Base-by-base conservation (phyloP, 78 protist genomes). In the Dictyostelium capitatum region DNA sequence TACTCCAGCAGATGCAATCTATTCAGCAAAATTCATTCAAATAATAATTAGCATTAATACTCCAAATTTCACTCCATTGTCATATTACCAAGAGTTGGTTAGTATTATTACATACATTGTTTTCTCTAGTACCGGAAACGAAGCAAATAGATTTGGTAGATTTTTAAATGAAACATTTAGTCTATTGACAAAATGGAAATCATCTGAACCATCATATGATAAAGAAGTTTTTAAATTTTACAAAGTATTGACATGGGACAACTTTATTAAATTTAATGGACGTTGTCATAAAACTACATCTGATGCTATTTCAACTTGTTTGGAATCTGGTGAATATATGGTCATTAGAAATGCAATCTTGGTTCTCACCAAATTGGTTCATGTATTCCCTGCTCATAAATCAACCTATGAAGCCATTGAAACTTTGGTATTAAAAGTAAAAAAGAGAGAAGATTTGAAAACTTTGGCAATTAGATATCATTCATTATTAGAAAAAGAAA, bases 141-240 rank as follows among this genome's bases (percentile, higher is more conserved):
- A 90, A 43, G 89, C 95, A 2, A 78, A 51, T 57, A 50, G 95
- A 70, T 90, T 79, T 43, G 95, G 95, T 37, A 90, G 85, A 41
- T 90, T 90, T 59, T 54, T 90, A 47, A 30, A 32, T 7, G 95
- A 90, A 59, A 53, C 95, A 17, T 41, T 90, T 3, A 1, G 70
- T 54, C 3, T 80, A 0, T 7, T 90, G 14, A 54, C 17, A 14
- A 79, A 78, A 19, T 90, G 95, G 95, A 62, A 87, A 50, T 59
- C 72, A 28, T 54, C 78, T 17, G 70, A 54, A 48, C 8, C 57
- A 5, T 14, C 51, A 10, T 90, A 75, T 72, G 89, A 90, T 8
- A 77, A 62, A 43, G 83, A 82, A 48, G 56, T 64, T 70, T 53
- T 20, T 11, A 81, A 70, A 62, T 8, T 32, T 28, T 19, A 15